Conservation (phyloP, 768 basidiomycete genomes). For the Pleurotus pulmonarius region DNA sequence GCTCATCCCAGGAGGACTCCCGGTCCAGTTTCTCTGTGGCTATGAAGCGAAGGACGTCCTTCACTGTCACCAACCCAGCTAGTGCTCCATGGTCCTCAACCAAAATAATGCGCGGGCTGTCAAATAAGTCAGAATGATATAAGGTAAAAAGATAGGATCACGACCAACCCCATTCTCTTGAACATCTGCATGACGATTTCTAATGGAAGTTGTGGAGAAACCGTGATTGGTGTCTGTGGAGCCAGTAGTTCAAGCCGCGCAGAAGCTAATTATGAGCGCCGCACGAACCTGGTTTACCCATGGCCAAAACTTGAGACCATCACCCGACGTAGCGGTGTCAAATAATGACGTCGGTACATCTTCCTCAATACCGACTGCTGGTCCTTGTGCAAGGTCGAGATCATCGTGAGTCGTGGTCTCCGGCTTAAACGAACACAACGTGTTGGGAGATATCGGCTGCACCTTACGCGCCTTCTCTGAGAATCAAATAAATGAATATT, state of each 20-base stretch:
- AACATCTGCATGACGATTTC: conserved; percentile 98
- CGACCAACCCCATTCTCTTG: conserved; percentile 91
- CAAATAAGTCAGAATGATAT: background rate
- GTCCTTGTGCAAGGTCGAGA: conserved; percentile 41
- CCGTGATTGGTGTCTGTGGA: conserved; percentile 85
- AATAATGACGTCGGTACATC: conserved; percentile 65
- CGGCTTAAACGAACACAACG: conserved; percentile 6
- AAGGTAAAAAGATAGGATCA: background rate
- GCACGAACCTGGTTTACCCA: conserved; percentile 89
- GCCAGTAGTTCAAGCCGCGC: background rate
- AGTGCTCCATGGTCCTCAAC: conserved; percentile 85
- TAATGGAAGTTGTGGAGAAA: conserved; percentile 85
- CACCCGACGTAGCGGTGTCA: conserved; percentile 52
- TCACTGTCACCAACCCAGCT: conserved; percentile 88
- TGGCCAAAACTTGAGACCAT: conserved; percentile 70
- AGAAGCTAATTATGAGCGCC: background rate
- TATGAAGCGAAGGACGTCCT: conserved; percentile 91
- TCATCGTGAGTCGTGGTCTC: conserved; percentile 36
- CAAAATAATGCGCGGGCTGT: conserved; percentile 91
- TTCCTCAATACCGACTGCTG: conserved; percentile 60
- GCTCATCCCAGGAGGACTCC: conserved; percentile 55
- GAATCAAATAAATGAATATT: background rate
- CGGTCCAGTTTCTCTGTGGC: conserved; percentile 51
- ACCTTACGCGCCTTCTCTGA: conserved; percentile 12
- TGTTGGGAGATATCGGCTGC: conserved; percentile 8